A percentile compares a stretch with the other conserved stretches of the same genome.
Conservation (phyloP, 805 yeast species). For the Candida sphagnicola region DNA sequence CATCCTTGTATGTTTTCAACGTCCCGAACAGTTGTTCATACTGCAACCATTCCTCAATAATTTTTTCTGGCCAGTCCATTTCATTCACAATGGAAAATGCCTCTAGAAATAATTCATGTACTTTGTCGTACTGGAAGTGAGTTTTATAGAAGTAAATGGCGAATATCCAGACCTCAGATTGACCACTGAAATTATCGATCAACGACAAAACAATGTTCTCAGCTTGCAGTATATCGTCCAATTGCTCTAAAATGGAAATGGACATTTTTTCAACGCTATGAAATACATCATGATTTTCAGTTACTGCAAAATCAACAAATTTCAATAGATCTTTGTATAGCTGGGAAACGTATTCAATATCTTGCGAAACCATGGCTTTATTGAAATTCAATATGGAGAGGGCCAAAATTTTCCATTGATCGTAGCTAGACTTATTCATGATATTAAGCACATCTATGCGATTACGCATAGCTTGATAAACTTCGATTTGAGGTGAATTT, state of each 20-base stretch:
- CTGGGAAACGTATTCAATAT: constrained; percentile 7
- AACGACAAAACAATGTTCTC: constrained; percentile 17
- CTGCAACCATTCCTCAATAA: constrained; percentile 41
- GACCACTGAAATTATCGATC: constrained; percentile 21
- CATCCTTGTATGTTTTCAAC: constrained; percentile 13
- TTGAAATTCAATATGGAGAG: constrained; percentile 17
- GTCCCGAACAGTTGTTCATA: constrained; percentile 35
- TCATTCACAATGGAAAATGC: constrained; percentile 23
- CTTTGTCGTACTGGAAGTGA: constrained; percentile 16
- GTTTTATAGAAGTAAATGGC: constrained; percentile 37
- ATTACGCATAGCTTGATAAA: constrained; percentile 9
- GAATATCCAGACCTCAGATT: constrained; percentile 47
- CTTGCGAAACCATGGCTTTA: constrained; percentile 7
- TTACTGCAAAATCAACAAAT: constrained; percentile 23
- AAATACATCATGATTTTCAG: constrained; percentile 26
- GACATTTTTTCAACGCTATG: constrained; percentile 44
- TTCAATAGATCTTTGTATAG: constrained; percentile 16
- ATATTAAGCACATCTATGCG: constrained; percentile 12
- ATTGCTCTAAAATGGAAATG: constrained; percentile 27
- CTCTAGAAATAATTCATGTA: constrained; percentile 22
- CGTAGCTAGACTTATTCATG: constrained; percentile 14
- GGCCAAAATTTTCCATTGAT: constrained; percentile 32
- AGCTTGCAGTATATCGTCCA: constrained; percentile 26
- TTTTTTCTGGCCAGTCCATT: constrained; percentile 50
- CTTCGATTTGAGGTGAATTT: constrained; percentile 11